Base-by-base conservation (phyloP, 78 protist genomes). In the Dictyostelium citrinum region DNA sequence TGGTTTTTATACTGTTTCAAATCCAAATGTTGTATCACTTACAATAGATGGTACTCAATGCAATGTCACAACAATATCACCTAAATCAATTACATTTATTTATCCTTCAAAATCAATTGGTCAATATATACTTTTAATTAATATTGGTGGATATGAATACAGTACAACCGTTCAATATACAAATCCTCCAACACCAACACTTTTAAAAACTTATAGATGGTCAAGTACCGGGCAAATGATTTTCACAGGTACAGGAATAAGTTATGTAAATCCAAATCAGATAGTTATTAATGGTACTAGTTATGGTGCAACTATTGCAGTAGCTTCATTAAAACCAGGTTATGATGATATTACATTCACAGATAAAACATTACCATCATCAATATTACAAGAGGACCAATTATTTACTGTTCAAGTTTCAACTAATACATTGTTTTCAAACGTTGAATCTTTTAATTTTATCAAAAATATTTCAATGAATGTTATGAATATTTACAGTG, bases 91-190 rank as follows among this genome's bases (percentile, higher is more conserved):
- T 31, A 70, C 6, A 14, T 70, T 70, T 70, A 70, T 0, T 33
- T 70, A 70, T 33, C 77, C 46, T 11, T 12, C 39, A 29, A 29
- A n/a, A 5, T 0, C 37, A 2, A 33, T 31, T 12, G 77, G 39
- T 31, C 45, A 70, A 31, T 33, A 70, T 17, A 1, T 2, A 70
- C 45, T 70, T 70, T 11, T 70, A 33, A 70, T 70, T 31, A 33
- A 70, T 70, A 70, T 70, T 33, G 77, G 77, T 33, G 77, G 77
- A 11, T 70, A 33, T 70, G 77, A 70, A 33, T 12, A 70, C 33
- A 5, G 24, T 11, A 70, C 77, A 31, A 12, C 4, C 1, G 77
- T 70, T 33, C n/a, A 27, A 29, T 70, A 33, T 7, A 12, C 14
- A 20, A 24, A 12, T 0, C 46, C 37, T 12, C 77, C 27, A 70